Base-by-base conservation (phyloP, 768 basidiomycete genomes). In the Gloeopeniophorella convolvens region DNA sequence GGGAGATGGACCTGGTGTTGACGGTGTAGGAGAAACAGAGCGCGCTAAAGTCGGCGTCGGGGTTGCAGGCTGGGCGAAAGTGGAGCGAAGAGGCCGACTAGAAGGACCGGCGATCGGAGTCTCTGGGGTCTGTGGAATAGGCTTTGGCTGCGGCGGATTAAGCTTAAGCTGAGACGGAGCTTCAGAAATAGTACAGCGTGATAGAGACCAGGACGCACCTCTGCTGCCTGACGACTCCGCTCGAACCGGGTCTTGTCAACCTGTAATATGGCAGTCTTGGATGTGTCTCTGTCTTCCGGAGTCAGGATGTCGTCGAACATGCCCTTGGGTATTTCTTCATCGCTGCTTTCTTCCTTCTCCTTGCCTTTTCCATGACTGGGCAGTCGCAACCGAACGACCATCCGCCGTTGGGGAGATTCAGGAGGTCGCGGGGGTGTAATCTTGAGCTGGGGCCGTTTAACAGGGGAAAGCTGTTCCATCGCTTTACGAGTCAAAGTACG, bases 281-380 rank as follows among this genome's bases (percentile, higher is more conserved):
- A 68, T 36, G 76, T 83, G 62, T 91, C 89, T 30, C 89, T 78
- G 47, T 95, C 86, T 15, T 72, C 72, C 2, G 72, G 66, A 12
- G 65, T 66, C 30, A 98, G 72, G 33, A 95, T 74, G 18, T 92
- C 93, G 40, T 96, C 93, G 61, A 94, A 97, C 42, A 92, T 71
- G 21, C 83, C 82, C 33, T 72, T 72, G 35, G 69, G 65, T 10
- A 67, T 65, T 23, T 72, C 70, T 6, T 83, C 83, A 8, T 83
- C 82, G 46, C 63, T 65, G 13, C 65, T 61, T 13, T 66, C 66
- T 26, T 89, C 85, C 15, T 76, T 75, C 33, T 81, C 82, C 62
- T 80, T 84, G 27, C 79, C 79, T 63, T 85, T 86, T 26, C 78
- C 77, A 58, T 80, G 78, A n/a, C 74, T 72, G 1, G 75, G 71